These are phyloP conservation scores for Solanum okadae DNA, from an alignment of 257 asterid species.

Conservation along the genomic window DNA sequence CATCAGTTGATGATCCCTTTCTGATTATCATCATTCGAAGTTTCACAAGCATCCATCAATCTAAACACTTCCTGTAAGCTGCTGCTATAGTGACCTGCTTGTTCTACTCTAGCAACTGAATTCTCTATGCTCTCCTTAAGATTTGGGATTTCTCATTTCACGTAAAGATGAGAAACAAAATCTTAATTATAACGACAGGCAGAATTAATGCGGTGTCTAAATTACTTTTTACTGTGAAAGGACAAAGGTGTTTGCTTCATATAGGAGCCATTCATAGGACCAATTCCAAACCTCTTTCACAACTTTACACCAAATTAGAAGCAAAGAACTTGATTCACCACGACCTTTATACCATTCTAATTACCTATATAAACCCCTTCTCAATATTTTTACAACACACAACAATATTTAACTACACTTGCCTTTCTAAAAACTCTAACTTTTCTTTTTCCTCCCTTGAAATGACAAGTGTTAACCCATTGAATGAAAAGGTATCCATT, in stretches of 20 bases:
- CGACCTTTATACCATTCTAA: slow-evolving; percentile 29
- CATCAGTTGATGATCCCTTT: too few relatives aligned
- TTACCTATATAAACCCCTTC: slow-evolving; percentile 32
- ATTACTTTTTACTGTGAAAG: not conserved
- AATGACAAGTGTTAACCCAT: not conserved
- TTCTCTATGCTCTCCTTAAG: slow-evolving; percentile 23
- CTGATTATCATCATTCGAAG: too few relatives aligned
- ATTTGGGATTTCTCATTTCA: not conserved
- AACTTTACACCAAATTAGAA: slow-evolving; percentile 32
- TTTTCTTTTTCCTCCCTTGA: not conserved
- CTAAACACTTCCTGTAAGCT: slow-evolving; percentile 8
- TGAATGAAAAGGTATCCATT: not conserved
- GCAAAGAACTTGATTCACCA: slow-evolving; percentile 57
- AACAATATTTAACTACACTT: slow-evolving; percentile 6
- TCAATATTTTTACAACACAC: not conserved
- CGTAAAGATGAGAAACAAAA: not conserved
- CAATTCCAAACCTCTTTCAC: slow-evolving; percentile 35
- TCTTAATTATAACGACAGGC: not conserved
- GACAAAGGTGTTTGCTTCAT: not conserved
- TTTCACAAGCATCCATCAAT: not conserved
- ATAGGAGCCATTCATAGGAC: not conserved
- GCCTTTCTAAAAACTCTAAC: not conserved
- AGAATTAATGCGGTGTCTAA: not conserved
- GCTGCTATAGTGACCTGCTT: not conserved
- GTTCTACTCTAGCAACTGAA: slow-evolving; percentile 6